These are phyloP conservation scores for Sindora glabra DNA, from an alignment of 306 rosid species.

Conservation along the genomic window DNA sequence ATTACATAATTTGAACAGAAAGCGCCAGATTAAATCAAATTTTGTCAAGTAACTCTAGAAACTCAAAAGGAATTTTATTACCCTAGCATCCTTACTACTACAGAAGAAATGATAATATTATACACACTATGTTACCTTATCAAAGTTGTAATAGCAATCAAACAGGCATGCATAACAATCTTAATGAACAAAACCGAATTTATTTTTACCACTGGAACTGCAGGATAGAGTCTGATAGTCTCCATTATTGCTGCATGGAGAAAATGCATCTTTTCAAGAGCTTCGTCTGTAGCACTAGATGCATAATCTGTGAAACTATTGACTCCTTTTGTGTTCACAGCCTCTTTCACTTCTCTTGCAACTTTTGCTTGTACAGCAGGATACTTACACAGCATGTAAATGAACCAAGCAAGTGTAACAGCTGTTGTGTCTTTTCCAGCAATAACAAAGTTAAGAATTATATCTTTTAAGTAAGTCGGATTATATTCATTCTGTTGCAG, in stretches of 20 bases:
- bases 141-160: too few relatives aligned
- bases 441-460: slow-evolving; percentile 52
- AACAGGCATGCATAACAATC: neutral
- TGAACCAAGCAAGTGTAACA: slow-evolving; percentile 61
- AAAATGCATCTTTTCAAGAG: slow-evolving; percentile 58
- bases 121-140: too few relatives aligned
- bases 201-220: slow-evolving; percentile 65
- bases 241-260: slow-evolving; percentile 72
- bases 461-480: slow-evolving; percentile 44
- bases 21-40: neutral
- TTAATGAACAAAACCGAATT: neutral
- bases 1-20: neutral
- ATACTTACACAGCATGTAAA: slow-evolving; percentile 60
- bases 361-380: slow-evolving; percentile 54
- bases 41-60: neutral
- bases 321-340: slow-evolving; percentile 22
- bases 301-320: slow-evolving; percentile 34
- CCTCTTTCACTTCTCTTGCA: slow-evolving; percentile 52
- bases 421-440: slow-evolving; percentile 82
- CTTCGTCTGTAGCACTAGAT: slow-evolving; percentile 35
- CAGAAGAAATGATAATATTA: too few relatives aligned
- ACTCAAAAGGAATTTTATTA: neutral
- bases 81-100: neutral
- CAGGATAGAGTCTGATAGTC: slow-evolving; percentile 76
- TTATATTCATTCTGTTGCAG: slow-evolving; percentile 34